Evolutionary conservation across 768 basidiomycete genomes (phyloP).

Genomic region (Tricholoma matsutake): DNA sequence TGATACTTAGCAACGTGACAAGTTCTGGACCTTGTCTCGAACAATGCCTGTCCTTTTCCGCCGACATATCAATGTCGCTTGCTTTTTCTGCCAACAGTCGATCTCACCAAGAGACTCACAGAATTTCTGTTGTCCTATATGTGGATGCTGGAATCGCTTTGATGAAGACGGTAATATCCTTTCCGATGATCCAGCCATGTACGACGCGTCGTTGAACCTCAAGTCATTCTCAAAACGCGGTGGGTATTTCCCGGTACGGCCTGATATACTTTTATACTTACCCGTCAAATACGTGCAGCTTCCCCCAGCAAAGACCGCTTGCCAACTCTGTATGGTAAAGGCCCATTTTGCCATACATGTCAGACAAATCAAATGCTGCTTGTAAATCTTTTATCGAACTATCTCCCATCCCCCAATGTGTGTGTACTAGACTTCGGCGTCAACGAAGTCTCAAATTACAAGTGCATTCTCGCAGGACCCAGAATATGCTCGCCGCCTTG

Average conservation of each 20-base stretch:
- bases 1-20: not conserved
- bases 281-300: conserved; percentile 34
- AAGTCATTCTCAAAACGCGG: conserved; percentile 72
- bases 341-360: conserved; percentile 83
- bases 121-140: conserved; percentile 64
- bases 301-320: conserved; percentile 69
- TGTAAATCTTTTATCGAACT: conserved; percentile 84
- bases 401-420: conserved; percentile 78
- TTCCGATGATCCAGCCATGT: conserved; percentile 88
- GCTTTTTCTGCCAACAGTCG: conserved; percentile 68
- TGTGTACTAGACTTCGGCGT: conserved; percentile 23
- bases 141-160: conserved; percentile 74
- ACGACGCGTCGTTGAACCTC: conserved; percentile 69
- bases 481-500: conserved; percentile 61
- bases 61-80: conserved; percentile 47
- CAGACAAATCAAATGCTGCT: conserved; percentile 91
- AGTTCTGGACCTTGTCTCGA: not conserved
- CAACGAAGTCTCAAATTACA: conserved; percentile 1
- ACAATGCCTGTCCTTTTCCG: conserved; percentile 48
- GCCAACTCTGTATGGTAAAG: conserved; percentile 55
- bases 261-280: not conserved
- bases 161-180: conserved; percentile 71
- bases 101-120: conserved; percentile 43
- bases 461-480: conserved; percentile 55
- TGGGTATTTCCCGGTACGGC: conserved; percentile 26